Conservation (phyloP, 2,329 filamentous ascomycete species). For the Diplodia seriata region DNA sequence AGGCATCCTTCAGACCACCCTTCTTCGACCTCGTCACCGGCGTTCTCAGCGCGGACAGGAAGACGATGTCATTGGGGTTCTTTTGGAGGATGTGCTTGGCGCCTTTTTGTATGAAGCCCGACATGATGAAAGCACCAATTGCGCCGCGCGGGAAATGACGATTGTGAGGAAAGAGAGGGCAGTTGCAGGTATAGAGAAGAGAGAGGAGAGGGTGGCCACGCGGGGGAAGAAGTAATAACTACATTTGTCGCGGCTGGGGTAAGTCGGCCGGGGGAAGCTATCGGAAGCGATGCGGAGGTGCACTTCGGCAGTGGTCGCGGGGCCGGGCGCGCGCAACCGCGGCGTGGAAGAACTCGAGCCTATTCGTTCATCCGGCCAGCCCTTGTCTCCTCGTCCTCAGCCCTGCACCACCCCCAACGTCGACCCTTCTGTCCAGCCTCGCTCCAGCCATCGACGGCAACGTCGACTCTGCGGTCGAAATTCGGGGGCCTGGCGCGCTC, state of each 20-base stretch:
- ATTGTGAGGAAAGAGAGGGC: background rate
- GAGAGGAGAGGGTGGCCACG: background rate
- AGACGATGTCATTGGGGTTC: slow-evolving; percentile 79
- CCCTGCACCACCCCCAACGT: slow-evolving; percentile 13
- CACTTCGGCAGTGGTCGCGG: slow-evolving; percentile 26
- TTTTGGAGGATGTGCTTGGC: slow-evolving; percentile 79
- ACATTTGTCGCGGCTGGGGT: slow-evolving; percentile 20
- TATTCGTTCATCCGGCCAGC: slow-evolving; percentile 25
- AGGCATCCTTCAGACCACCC: slow-evolving; percentile 83
- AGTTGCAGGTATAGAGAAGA: background rate
- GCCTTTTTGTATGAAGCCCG: slow-evolving; percentile 62
- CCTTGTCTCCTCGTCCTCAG: background rate
- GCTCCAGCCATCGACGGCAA: background rate
- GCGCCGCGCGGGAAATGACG: background rate
- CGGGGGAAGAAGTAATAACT: slow-evolving; percentile 19
- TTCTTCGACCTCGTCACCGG: slow-evolving; percentile 84
- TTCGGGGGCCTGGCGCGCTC: background rate
- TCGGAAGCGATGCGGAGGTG: slow-evolving; percentile 26
- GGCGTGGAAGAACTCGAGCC: slow-evolving; percentile 18
- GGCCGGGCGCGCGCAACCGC: slow-evolving; percentile 5
- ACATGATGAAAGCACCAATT: slow-evolving; percentile 43
- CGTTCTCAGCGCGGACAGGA: slow-evolving; percentile 89
- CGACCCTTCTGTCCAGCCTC: background rate
- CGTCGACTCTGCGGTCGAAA: too few species aligned
- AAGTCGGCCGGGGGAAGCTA: slow-evolving; percentile 17